Percentiles rank a stretch among this genome's conserved stretches.
Evolutionary conservation across 2,329 filamentous ascomycete genomes (phyloP).

Genomic region (Exophiala dermatitidis): DNA sequence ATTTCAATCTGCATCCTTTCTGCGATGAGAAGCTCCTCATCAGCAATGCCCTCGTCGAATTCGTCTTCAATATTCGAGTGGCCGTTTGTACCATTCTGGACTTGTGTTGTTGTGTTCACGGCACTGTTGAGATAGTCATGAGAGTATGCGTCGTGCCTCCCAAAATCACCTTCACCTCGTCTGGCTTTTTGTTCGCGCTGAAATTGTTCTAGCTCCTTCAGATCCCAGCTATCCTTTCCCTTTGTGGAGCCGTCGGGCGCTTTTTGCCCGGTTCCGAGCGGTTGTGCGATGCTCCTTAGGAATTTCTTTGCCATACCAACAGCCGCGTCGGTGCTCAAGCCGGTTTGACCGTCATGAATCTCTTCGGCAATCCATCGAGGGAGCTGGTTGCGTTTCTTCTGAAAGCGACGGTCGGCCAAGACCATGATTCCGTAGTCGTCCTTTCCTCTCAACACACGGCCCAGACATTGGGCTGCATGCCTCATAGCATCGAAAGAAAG

Average conservation of each 20-base stretch:
- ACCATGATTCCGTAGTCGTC: slow-evolving; percentile 99
- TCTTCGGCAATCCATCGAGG: slow-evolving; percentile 96
- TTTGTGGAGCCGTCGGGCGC: slow-evolving; percentile 42
- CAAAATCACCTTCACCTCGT: slow-evolving; percentile 43
- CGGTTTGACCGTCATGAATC: slow-evolving; percentile 74
- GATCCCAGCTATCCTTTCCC: slow-evolving; percentile 86
- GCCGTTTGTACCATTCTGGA: slow-evolving; percentile 14
- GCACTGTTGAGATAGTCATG: slow-evolving; percentile 29
- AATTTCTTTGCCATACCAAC: slow-evolving; percentile 85
- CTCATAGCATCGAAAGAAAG: slow-evolving; percentile 98
- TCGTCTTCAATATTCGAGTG: slow-evolving; percentile 31
- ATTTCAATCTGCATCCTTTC: slow-evolving; percentile 34
- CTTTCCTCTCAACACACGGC: slow-evolving; percentile 88
- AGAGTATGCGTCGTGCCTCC: slow-evolving; percentile 18
- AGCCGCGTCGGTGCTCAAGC: slow-evolving; percentile 92
- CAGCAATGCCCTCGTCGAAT: slow-evolving; percentile 32
- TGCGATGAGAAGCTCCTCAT: slow-evolving; percentile 35
- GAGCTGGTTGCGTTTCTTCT: slow-evolving; percentile 81
- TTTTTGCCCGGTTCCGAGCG: slow-evolving; percentile 73
- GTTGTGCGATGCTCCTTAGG: slow-evolving; percentile 82
- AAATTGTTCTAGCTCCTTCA: slow-evolving; percentile 68
- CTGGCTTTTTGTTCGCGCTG: slow-evolving; percentile 56
- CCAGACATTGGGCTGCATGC: slow-evolving; percentile 94
- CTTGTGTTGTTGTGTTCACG: slow-evolving; percentile 10
- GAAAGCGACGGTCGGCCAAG: slow-evolving; percentile 84